phyloP scores from a whole-genome alignment of 495 filamentous ascomycete genomes.

The Annulohypoxylon stygium region DNA sequence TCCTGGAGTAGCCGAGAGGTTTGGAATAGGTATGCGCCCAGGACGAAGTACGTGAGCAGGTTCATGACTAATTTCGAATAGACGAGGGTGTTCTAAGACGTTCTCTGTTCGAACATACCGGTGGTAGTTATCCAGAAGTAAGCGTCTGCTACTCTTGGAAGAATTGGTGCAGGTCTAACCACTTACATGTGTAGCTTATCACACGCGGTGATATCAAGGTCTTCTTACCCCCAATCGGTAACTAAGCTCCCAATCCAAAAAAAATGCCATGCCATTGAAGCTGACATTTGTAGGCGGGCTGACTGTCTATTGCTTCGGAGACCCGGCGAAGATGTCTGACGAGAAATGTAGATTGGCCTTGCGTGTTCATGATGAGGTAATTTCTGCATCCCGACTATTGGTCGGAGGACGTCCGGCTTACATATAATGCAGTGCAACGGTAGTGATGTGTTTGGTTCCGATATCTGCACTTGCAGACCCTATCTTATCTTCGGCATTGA shows the following conservation, averaged over 20 bases:
- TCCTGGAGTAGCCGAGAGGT: conserved; percentile 93
- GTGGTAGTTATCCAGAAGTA: conserved; percentile 87
- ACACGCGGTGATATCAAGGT: conserved; percentile 94
- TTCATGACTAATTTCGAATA: conserved; percentile 45
- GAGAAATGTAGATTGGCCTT: conserved; percentile 85
- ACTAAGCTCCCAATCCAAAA: conserved; percentile 12
- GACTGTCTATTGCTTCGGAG: conserved; percentile 97
- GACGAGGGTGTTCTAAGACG: conserved; percentile 90
- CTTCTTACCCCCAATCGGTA: conserved; percentile 92
- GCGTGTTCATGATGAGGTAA: conserved; percentile 90
- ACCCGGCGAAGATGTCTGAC: conserved; percentile 92
- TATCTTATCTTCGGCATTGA: conserved; percentile 97
- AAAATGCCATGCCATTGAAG: conserved; percentile 38
- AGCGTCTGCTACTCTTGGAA: conserved; percentile 17
- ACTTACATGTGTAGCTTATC: conserved; percentile 70
- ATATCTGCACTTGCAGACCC: conserved; percentile 97
- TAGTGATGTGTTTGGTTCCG: conserved; percentile 97
- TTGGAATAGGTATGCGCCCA: conserved; percentile 78
- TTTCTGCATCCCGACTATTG: conserved; percentile 34
- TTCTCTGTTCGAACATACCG: conserved; percentile 93
- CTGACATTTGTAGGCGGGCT: conserved; percentile 75
- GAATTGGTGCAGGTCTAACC: conserved; percentile 44
- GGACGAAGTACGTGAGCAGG: background rate
- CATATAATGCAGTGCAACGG: conserved; percentile 78
- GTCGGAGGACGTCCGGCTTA: conserved; percentile 45